A percentile compares a stretch with the other conserved stretches of the same genome.
Evolutionary conservation across 1,284 basidiomycete species (phyloP).

Genomic region (Irpex sp.): DNA sequence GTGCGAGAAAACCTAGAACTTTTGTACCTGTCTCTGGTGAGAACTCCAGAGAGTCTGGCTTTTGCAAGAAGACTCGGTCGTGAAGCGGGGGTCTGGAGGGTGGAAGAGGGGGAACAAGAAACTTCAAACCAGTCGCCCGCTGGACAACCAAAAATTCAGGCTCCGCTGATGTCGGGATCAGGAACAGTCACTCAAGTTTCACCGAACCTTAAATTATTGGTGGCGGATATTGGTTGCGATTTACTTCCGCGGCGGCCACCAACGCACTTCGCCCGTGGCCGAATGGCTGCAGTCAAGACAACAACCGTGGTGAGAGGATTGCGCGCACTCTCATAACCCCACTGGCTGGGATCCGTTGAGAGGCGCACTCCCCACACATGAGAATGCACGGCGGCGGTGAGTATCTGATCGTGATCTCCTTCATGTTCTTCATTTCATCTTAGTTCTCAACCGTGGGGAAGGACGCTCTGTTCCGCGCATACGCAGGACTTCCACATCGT

Average conservation of each 20-base stretch:
- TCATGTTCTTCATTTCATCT: neutral
- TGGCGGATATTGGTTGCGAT: neutral
- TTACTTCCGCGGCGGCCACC: neutral
- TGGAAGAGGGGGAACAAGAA: constrained; percentile 9
- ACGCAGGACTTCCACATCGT: neutral
- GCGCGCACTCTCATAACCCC: neutral
- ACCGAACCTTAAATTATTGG: constrained; percentile 1
- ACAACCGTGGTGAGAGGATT: neutral
- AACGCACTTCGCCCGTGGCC: neutral
- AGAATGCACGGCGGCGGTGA: neutral
- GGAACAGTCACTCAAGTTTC: constrained; percentile 1
- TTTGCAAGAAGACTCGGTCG: constrained; percentile 21
- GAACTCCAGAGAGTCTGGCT: constrained; percentile 13
- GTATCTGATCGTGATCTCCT: neutral
- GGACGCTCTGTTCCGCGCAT: neutral
- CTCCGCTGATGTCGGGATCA: constrained; percentile 14
- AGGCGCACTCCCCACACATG: neutral
- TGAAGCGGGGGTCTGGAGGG: constrained; percentile 12
- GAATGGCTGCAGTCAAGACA: neutral
- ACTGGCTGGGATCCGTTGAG: neutral
- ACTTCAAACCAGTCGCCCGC: neutral
- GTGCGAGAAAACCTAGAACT: neutral
- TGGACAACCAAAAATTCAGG: constrained; percentile 7
- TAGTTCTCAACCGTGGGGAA: neutral
- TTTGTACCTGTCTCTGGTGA: constrained; percentile 13